These are phyloP conservation scores for Termitomyces sp. DNA, from an alignment of 768 basidiomycete genomes.

Conservation along the genomic window DNA sequence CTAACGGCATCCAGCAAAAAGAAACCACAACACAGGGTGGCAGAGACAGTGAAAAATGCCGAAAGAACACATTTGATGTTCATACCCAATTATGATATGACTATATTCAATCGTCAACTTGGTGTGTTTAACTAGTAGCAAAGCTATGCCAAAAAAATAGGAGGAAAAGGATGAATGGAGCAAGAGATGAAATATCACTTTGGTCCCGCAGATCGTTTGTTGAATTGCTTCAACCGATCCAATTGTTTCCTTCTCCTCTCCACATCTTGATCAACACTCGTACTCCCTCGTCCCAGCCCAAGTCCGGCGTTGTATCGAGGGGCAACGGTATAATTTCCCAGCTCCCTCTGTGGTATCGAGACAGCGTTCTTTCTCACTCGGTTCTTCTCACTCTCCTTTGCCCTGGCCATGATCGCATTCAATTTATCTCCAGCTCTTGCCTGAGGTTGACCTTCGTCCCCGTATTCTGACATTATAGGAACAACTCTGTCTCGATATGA, in stretches of 20 bases:
- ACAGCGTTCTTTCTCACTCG: conserved; percentile 76
- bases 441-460: conserved; percentile 27
- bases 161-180: background rate
- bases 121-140: background rate
- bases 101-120: background rate
- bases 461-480: conserved; percentile 42
- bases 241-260: conserved; percentile 70
- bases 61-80: no score
- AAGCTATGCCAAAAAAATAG: background rate
- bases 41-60: no score
- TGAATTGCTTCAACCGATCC: conserved; percentile 65
- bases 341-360: conserved; percentile 70
- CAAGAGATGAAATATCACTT: conserved; percentile 1
- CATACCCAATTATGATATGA: no score
- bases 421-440: conserved; percentile 39
- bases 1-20: no score
- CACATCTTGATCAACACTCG: conserved; percentile 68
- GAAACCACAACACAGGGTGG: no score
- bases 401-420: conserved; percentile 63
- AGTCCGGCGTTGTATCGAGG: conserved; percentile 49
- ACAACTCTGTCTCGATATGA: conserved; percentile 73
- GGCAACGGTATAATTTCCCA: conserved; percentile 82
- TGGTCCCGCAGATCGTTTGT: conserved; percentile 31
- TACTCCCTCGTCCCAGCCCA: conserved; percentile 38
- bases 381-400: conserved; percentile 61